These are phyloP conservation scores for Cladosporium sp. DNA, from an alignment of 2,329 filamentous ascomycete genomes.

Conservation along the genomic window DNA sequence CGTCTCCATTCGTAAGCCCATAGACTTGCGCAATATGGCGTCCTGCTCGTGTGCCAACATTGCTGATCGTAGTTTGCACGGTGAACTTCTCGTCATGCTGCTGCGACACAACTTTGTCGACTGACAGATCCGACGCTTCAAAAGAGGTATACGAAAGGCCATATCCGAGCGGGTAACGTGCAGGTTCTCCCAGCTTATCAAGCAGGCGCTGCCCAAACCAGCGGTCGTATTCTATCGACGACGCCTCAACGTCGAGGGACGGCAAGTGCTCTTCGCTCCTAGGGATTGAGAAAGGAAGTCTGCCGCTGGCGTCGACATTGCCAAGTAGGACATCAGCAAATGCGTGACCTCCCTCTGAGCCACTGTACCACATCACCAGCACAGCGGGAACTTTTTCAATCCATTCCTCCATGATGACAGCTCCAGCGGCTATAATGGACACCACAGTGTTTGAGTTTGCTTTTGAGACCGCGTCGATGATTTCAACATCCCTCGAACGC, in stretches of 20 bases:
- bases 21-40: conserved; percentile 12
- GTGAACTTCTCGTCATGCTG: not conserved
- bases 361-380: conserved; percentile 23
- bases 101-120: not conserved
- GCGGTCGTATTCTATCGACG: conserved; percentile 27
- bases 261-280: conserved; percentile 29
- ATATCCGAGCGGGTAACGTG: conserved; percentile 20
- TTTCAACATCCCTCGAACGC: conserved; percentile 14
- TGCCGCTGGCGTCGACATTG: conserved; percentile 21
- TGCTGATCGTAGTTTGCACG: not conserved
- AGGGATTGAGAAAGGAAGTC: conserved; percentile 24
- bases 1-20: not conserved
- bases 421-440: conserved; percentile 19
- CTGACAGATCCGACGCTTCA: not conserved
- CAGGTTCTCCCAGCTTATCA: conserved; percentile 27
- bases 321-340: conserved; percentile 23
- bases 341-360: conserved; percentile 24
- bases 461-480: conserved; percentile 17
- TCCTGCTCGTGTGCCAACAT: not conserved
- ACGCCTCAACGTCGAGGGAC: conserved; percentile 27
- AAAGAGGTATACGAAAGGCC: conserved; percentile 14
- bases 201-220: conserved; percentile 32
- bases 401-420: conserved; percentile 23
- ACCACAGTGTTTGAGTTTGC: conserved; percentile 17
- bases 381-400: conserved; percentile 18